Evolutionary conservation across 768 basidiomycete species (phyloP).

Genomic region (Rhizopogon vinicolor): DNA sequence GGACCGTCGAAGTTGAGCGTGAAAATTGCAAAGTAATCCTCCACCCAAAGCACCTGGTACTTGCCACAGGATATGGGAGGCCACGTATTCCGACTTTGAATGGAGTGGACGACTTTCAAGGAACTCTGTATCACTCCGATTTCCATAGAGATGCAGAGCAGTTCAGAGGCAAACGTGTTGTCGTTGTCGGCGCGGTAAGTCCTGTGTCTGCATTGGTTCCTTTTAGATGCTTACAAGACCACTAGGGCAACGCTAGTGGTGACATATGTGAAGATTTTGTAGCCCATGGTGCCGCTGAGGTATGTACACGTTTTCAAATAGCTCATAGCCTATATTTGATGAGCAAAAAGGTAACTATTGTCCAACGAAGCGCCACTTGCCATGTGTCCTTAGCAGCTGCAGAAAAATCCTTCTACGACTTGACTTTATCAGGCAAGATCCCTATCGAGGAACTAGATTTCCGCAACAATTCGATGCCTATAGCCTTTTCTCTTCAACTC

Average conservation of each 20-base stretch:
- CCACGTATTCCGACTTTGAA: neutral
- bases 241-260: neutral
- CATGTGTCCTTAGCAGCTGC: no score
- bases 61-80: neutral
- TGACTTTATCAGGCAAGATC: no score
- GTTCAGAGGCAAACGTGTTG: conserved; percentile 52
- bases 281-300: neutral
- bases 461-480: no score
- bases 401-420: no score
- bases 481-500: no score
- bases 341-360: neutral
- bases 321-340: neutral
- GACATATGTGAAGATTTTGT: neutral
- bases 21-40: neutral
- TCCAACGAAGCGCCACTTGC: neutral
- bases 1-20: neutral
- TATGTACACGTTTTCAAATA: neutral
- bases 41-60: neutral
- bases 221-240: neutral
- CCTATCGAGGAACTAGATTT: no score
- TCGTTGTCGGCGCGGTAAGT: conserved; percentile 41
- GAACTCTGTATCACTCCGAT: conserved; percentile 44
- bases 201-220: neutral
- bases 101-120: conserved; percentile 44
- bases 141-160: conserved; percentile 39